Percentiles rank a stretch among this genome's conserved stretches.
Conservation (phyloP, 1,284 basidiomycete species). For the Hortiboletus rubellus region DNA sequence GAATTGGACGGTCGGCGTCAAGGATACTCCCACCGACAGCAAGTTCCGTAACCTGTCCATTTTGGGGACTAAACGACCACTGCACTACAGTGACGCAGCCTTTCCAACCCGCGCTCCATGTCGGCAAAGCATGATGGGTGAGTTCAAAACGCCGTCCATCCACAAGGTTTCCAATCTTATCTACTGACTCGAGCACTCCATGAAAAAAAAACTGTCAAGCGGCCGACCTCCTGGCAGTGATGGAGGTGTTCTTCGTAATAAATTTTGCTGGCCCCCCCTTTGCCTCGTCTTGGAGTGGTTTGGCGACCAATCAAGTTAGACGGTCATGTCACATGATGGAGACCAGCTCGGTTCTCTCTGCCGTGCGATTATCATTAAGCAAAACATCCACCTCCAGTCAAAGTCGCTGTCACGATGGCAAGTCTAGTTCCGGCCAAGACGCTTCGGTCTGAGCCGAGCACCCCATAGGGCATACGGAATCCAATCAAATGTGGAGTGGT, state of each 20-base stretch:
- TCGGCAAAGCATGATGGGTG: background rate
- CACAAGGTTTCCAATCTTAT: background rate
- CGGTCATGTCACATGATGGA: background rate
- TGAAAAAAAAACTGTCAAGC: background rate
- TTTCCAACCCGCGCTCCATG: background rate
- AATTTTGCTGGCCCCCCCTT: background rate
- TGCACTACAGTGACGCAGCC: no score
- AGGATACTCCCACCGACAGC: no score
- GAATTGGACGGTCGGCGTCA: background rate
- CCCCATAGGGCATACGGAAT: background rate
- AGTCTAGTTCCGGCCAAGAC: background rate
- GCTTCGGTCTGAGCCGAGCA: background rate
- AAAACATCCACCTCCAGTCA: background rate
- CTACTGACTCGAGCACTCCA: conserved; percentile 1
- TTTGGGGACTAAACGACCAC: background rate
- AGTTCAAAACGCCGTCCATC: background rate
- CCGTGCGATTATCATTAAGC: background rate
- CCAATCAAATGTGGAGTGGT: background rate
- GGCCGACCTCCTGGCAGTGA: background rate
- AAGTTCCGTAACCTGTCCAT: background rate
- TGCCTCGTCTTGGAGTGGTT: background rate
- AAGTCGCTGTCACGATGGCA: no score
- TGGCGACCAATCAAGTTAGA: no score
- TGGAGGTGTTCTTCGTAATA: background rate
- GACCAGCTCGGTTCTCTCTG: background rate